Percentiles rank a stretch among this genome's conserved stretches.
Evolutionary conservation across 495 filamentous ascomycete species (phyloP).

Genomic region (Choiromyces venosus): DNA sequence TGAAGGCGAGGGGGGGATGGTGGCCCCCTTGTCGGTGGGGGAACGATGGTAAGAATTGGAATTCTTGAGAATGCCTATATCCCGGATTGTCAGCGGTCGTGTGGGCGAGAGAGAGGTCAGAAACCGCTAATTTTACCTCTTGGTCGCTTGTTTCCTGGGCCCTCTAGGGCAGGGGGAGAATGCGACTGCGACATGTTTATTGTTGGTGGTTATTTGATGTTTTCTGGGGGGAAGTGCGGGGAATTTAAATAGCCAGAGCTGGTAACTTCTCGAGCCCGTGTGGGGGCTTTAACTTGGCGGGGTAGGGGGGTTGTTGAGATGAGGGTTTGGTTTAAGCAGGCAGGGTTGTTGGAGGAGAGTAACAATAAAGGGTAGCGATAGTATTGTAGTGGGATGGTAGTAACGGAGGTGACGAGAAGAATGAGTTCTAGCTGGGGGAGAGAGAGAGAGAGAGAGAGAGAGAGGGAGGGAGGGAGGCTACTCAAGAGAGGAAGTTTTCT

Average conservation of each 20-base stretch:
- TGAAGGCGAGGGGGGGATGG: slow-evolving; percentile 47
- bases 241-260: slow-evolving; percentile 2
- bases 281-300: slow-evolving; percentile 2
- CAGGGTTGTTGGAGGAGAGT: neutral
- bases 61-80: slow-evolving; percentile 90
- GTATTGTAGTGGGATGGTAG: neutral
- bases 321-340: neutral
- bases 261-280: neutral
- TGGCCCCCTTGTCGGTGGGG: slow-evolving; percentile 48
- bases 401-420: neutral
- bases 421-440: neutral
- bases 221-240: slow-evolving; percentile 16
- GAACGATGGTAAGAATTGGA: slow-evolving; percentile 56
- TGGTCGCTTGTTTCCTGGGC: slow-evolving; percentile 58
- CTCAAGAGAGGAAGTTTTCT: neutral
- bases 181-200: slow-evolving; percentile 34
- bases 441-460: neutral
- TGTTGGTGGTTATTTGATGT: slow-evolving; percentile 9
- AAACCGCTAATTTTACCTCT: slow-evolving; percentile 56
- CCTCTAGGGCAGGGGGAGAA: slow-evolving; percentile 37
- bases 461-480: neutral
- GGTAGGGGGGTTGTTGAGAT: neutral
- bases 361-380: neutral
- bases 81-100: slow-evolving; percentile 11
- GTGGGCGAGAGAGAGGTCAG: slow-evolving; percentile 7